Evolutionary conservation across 495 filamentous ascomycete species (phyloP).

Genomic region (Neurospora sp.): DNA sequence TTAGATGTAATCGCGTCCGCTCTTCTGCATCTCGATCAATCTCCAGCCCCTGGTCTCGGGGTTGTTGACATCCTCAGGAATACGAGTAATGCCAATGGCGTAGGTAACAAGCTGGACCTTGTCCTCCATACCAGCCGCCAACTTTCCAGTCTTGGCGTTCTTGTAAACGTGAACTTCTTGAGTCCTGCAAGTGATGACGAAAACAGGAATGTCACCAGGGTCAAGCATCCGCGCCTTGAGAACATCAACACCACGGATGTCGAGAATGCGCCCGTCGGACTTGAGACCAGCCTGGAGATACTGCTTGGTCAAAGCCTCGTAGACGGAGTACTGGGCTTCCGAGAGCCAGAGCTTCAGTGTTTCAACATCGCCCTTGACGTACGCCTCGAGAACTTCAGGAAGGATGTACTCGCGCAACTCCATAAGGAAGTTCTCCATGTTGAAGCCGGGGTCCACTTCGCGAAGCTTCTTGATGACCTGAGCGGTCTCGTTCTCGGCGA

Average conservation of each 20-base stretch:
- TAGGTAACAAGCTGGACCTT: slow-evolving; percentile 97
- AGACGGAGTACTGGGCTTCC: slow-evolving; percentile 88
- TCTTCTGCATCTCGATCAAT: slow-evolving; percentile 97
- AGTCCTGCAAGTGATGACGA: slow-evolving; percentile 92
- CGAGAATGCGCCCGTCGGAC: slow-evolving; percentile 87
- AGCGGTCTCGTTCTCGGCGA: slow-evolving; percentile 96
- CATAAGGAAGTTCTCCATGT: slow-evolving; percentile 83
- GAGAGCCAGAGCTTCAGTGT: slow-evolving; percentile 90
- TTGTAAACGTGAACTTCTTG: slow-evolving; percentile 96
- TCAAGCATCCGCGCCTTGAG: slow-evolving; percentile 81
- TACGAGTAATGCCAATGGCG: slow-evolving; percentile 86
- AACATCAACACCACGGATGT: slow-evolving; percentile 90
- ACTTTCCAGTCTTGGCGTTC: slow-evolving; percentile 75
- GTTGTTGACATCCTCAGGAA: slow-evolving; percentile 92
- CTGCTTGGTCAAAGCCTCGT: slow-evolving; percentile 86
- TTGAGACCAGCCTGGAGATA: slow-evolving; percentile 87
- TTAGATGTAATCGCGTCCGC: slow-evolving; percentile 70
- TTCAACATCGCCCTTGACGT: slow-evolving; percentile 90
- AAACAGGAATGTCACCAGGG: slow-evolving; percentile 94
- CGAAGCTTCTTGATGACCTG: slow-evolving; percentile 95
- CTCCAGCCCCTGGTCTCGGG: slow-evolving; percentile 94
- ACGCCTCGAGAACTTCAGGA: slow-evolving; percentile 93
- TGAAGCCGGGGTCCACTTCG: slow-evolving; percentile 92
- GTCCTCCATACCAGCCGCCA: slow-evolving; percentile 98
- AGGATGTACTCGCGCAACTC: slow-evolving; percentile 97